Percentiles rank a stretch among this genome's conserved stretches.
Evolutionary conservation across 2,329 filamentous ascomycete genomes (phyloP).

Genomic region (Xylariaceae sp.): DNA sequence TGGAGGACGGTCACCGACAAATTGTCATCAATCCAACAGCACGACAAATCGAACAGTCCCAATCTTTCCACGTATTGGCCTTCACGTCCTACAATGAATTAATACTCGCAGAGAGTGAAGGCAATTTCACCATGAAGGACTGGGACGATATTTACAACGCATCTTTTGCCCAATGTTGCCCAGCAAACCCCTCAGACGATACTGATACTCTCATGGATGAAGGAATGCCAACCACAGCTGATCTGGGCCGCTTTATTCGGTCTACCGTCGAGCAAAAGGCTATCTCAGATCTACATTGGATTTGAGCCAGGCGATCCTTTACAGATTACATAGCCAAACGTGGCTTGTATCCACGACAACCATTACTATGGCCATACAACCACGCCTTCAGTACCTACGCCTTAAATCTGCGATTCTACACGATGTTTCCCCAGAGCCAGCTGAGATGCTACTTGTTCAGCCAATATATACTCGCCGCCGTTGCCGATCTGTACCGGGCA

Average conservation of each 20-base stretch:
- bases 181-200: constrained; percentile 33
- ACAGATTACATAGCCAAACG: not conserved
- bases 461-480: not conserved
- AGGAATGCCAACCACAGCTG: constrained; percentile 39
- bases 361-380: constrained; percentile 1
- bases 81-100: constrained; percentile 71
- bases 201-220: constrained; percentile 43
- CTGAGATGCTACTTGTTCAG: not conserved
- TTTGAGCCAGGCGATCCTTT: constrained; percentile 32
- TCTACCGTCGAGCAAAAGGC: constrained; percentile 49
- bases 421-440: not conserved
- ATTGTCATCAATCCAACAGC: constrained; percentile 57
- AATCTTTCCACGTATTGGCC: constrained; percentile 74
- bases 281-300: constrained; percentile 47
- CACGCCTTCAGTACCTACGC: not conserved
- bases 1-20: constrained; percentile 35
- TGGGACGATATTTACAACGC: constrained; percentile 67
- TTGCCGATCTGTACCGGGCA: not conserved
- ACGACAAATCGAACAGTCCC: constrained; percentile 54
- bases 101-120: constrained; percentile 75
- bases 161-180: constrained; percentile 61
- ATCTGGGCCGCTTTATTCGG: constrained; percentile 56
- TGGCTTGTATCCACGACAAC: not conserved
- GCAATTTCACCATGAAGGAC: constrained; percentile 65
- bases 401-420: not conserved